Conservation (phyloP, 169 alveolate species). For the Sarcocystis neurona region DNA sequence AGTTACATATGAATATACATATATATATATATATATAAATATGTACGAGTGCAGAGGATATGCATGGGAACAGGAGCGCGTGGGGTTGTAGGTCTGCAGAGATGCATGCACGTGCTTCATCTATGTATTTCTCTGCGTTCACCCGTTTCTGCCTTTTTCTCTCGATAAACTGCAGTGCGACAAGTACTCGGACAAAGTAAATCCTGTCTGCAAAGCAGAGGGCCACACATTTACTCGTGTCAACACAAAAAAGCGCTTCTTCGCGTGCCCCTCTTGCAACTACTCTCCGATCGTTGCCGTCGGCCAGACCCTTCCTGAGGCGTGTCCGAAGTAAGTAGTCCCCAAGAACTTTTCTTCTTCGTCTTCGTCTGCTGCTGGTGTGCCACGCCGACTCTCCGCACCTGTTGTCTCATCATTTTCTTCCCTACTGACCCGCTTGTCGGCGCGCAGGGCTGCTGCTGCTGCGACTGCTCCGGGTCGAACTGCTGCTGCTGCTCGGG, state of each 20-base stretch:
- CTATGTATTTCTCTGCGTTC: neutral
- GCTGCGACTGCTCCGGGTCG: neutral
- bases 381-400: neutral
- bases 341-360: neutral
- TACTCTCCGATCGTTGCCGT: slow-evolving; percentile 26
- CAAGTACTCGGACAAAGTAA: slow-evolving; percentile 11
- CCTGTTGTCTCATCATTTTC: neutral
- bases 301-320: slow-evolving; percentile 36
- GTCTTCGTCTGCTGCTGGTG: neutral
- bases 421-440: neutral
- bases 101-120: too few relatives aligned
- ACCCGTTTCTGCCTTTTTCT: neutral
- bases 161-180: neutral
- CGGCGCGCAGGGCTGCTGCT: neutral
- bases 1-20: too few relatives aligned
- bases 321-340: slow-evolving; percentile 1
- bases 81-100: too few relatives aligned
- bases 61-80: too few relatives aligned
- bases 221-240: neutral
- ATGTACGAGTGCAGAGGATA: too few relatives aligned
- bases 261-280: slow-evolving; percentile 8
- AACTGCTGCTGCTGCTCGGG: neutral
- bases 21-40: too few relatives aligned
- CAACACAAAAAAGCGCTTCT: slow-evolving; percentile 12
- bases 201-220: neutral